phyloP scores from a whole-genome alignment of 2,329 filamentous ascomycete species.

The Ploettnerulaceae sp. region DNA sequence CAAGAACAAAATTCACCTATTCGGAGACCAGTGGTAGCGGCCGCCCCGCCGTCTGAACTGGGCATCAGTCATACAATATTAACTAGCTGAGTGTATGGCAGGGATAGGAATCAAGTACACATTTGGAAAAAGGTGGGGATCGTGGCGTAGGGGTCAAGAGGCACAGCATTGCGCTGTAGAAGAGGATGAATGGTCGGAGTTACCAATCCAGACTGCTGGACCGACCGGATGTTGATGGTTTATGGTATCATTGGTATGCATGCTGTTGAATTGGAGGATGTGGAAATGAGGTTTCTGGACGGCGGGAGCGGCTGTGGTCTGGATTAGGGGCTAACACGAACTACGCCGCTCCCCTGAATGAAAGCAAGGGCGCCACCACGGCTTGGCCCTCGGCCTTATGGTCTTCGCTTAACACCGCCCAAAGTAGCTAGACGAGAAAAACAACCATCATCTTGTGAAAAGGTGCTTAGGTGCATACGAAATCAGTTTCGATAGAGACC shows the following conservation, averaged over 20 bases:
- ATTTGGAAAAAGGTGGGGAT: background rate
- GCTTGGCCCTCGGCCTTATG: no score
- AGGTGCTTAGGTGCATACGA: no score
- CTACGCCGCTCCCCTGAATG: slow-evolving; percentile 3
- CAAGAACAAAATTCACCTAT: background rate
- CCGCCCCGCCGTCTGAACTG: background rate
- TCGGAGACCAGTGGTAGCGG: background rate
- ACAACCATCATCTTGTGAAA: background rate
- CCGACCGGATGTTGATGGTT: background rate
- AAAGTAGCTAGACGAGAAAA: slow-evolving; percentile 1
- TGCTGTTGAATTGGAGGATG: background rate
- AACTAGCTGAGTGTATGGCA: slow-evolving; percentile 1
- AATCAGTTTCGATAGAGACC: no score
- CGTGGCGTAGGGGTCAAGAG: background rate
- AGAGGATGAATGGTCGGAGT: background rate
- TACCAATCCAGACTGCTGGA: background rate
- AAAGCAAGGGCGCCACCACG: no score
- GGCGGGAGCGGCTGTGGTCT: slow-evolving; percentile 2
- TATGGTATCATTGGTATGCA: no score
- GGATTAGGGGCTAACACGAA: slow-evolving; percentile 2
- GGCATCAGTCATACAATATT: background rate
- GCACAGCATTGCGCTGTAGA: background rate
- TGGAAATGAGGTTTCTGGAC: slow-evolving; percentile 3
- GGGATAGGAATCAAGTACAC: background rate
- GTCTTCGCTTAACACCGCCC: no score